Base-by-base conservation (phyloP, 225 moss, liverwort and hornwort species). In the Marchantia polymorpha region DNA sequence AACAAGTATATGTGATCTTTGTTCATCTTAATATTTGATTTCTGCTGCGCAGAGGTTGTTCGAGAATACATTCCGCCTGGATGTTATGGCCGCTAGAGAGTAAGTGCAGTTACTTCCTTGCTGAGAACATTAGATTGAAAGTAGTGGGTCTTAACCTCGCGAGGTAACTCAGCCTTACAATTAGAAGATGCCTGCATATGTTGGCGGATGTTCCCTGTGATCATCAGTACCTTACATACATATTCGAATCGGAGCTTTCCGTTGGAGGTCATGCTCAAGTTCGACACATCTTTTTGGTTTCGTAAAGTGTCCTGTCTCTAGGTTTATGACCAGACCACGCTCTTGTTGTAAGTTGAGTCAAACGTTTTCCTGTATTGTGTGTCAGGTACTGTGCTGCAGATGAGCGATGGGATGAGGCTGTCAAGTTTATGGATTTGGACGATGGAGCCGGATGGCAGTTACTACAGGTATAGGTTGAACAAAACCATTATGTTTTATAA, bases 361-460 rank as follows among this genome's bases (percentile, higher is more conserved):
- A 3, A 49, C 49, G 0, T 52, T 49, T 74, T 48, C 30, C 13
- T 55, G 30, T 10, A 4, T 30, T 60, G 23, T 26, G 3, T 68
- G 22, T 75, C 26, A 93, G 93, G 81, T 93, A 93, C 60, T 93
- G 93, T 78, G 83, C 83, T 26, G 97, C 97, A 76, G 97, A 97
- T 87, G 97, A 97, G 72, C 93, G 92, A 52, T 93, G 94, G 88
- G 83, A 68, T 10, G 89, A 93, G 73, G 97, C 97, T 78, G 93
- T 91, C 64, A 81, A 83, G 63, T 97, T 97, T 76, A 70, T 97
- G 87, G 91, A 97, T 83, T 80, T 97, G 47, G 97, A 97, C 74
- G 97, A 94, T 64, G 93, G 94, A 78, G 94, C 97, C 79, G 97
- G 97, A 82, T 97, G 97, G 97, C 97, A 97, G 86, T 79, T 97